phyloP scores from a whole-genome alignment of 108 stramenopile genomes.

The Poteriospumella lacustris region DNA sequence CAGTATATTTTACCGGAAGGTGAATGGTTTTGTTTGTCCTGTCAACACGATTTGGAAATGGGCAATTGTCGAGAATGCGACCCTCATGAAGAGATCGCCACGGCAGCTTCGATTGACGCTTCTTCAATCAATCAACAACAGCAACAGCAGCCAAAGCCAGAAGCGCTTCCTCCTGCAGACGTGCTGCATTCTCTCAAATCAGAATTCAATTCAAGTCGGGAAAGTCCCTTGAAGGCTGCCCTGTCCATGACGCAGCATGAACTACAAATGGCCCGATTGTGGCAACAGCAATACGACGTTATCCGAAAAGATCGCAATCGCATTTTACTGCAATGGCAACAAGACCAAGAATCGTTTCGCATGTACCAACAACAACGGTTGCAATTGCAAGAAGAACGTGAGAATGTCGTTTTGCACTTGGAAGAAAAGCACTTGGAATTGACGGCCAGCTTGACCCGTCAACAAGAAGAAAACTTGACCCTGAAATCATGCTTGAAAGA shows the following conservation, averaged over 20 bases:
- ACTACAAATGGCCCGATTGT: not conserved
- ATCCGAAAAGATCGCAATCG: conserved; percentile 8
- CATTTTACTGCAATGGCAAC: conserved; percentile 10
- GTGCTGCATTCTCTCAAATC: too few relatives aligned
- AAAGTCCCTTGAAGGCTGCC: not conserved
- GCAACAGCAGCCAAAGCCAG: not conserved
- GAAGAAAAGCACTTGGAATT: not conserved
- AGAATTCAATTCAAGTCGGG: too few relatives aligned
- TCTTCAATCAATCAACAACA: not conserved
- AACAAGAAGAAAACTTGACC: not conserved
- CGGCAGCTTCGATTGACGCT: not conserved
- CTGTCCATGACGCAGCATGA: not conserved
- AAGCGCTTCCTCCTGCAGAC: too few relatives aligned
- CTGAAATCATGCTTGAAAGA: not conserved
- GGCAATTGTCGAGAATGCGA: not conserved
- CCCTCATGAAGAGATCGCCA: not conserved
- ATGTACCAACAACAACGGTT: too few relatives aligned
- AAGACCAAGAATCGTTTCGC: conserved; percentile 1
- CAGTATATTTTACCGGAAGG: conserved; percentile 14
- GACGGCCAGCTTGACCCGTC: not conserved
- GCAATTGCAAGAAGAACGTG: not conserved
- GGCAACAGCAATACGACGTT: not conserved
- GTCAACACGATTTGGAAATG: too few relatives aligned
- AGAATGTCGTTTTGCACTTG: not conserved
- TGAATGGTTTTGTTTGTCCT: conserved; percentile 18